Base-by-base conservation (phyloP, 805 yeast species). In the Candida loeiensis region DNA sequence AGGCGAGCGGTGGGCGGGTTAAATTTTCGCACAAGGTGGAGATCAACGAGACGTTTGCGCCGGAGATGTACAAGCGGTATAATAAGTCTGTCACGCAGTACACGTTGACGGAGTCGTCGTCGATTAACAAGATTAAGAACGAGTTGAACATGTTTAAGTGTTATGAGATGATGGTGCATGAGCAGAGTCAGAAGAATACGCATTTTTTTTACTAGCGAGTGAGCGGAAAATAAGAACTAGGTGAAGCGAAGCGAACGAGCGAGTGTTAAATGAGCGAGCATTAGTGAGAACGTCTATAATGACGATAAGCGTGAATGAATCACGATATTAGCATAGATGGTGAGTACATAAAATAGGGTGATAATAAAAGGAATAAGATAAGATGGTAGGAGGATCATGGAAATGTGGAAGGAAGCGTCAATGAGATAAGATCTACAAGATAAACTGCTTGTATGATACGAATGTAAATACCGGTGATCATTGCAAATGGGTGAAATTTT, bases 111-210 rank as follows among this genome's bases (percentile, higher is more conserved):
- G 75, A 76, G 41, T 76, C 80, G 2, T 57, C 58, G 18, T 63
- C 73, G 47, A 71, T 81, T 41, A 71, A 70, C 46, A 70, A 68
- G 37, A 79, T 85, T 48, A 78, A 85, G 56, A 61, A 64, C 28
- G 91, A 85, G 54, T 58, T 85, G 50, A 85, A 85, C 52, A 63
- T 68, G 18, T 83, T 64, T 61, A 85, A 85, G 55, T 71, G 76
- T 45, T 64, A 63, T 40, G 82, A 77, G 41, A 85, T 85, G 95
- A 58, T 66, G 27, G 84, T 85, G 25, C 88, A 85, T 56, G 80
- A 76, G 41, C 62, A 66, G 26, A 79, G 86, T 27, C 72, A 69
- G 40, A 58, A 63, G 21, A 74, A 78, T 55, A 85, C 91, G 6
- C 91, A 85, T 52, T 80, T 74, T 56, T 82, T 81, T 54, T 72